These are phyloP conservation scores for Coemansia sp. DNA, from an alignment of 192 early-diverging fungal genomes.

Conservation along the genomic window DNA sequence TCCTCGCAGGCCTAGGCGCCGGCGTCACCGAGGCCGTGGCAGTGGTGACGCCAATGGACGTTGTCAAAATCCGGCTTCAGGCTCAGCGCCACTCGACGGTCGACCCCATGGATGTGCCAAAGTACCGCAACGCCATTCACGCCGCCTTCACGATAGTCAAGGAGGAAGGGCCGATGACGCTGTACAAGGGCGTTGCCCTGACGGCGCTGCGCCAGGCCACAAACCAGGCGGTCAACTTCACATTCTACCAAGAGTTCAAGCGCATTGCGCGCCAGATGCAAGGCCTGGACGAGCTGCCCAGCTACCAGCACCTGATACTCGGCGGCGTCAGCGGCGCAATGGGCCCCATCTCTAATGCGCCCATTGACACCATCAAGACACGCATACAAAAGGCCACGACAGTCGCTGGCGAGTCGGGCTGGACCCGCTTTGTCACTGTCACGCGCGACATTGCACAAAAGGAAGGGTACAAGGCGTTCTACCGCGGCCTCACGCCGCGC, in stretches of 20 bases:
- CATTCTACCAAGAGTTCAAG: slow-evolving; percentile 94
- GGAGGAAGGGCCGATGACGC: slow-evolving; percentile 82
- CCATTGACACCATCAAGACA: slow-evolving; percentile 99
- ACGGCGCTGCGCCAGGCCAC: slow-evolving; percentile 94
- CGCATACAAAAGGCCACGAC: slow-evolving; percentile 88
- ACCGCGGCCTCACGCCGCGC: slow-evolving; percentile 92
- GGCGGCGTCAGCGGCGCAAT: slow-evolving; percentile 91
- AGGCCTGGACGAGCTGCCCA: slow-evolving; percentile 68
- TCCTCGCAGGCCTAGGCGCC: slow-evolving; percentile 85
- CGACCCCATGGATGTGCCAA: slow-evolving; percentile 94
- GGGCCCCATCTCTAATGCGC: slow-evolving; percentile 93
- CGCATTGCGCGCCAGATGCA: slow-evolving; percentile 71
- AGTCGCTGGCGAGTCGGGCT: slow-evolving; percentile 67
- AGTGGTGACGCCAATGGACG: slow-evolving; percentile 98
- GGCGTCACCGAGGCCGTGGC: slow-evolving; percentile 92
- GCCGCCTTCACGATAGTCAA: slow-evolving; percentile 88
- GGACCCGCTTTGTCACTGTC: slow-evolving; percentile 74
- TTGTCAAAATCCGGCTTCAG: slow-evolving; percentile 98
- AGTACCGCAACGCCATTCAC: slow-evolving; percentile 94
- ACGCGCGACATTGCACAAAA: slow-evolving; percentile 77
- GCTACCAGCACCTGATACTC: slow-evolving; percentile 86
- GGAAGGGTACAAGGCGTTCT: slow-evolving; percentile 92
- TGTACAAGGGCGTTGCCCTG: slow-evolving; percentile 94
- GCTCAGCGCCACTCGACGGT: slow-evolving; percentile 94
- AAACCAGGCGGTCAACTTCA: slow-evolving; percentile 99